phyloP scores from a whole-genome alignment of 2,329 filamentous ascomycete species.

The Epichloe festucae region DNA sequence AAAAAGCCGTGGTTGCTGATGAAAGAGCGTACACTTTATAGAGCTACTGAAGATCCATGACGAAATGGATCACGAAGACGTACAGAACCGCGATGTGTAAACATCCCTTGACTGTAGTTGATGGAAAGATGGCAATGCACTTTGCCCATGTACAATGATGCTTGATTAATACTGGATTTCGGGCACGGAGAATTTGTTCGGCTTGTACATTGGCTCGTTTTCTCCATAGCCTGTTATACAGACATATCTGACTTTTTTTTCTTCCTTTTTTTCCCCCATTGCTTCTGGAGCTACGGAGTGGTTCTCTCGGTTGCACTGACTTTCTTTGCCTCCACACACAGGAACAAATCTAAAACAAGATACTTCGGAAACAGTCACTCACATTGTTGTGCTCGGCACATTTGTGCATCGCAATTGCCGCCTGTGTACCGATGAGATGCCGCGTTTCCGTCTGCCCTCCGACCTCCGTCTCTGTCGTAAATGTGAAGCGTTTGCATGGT shows the following conservation, averaged over 20 bases:
- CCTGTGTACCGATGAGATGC: not conserved
- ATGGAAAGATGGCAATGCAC: conserved; percentile 15
- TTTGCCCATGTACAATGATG: conserved; percentile 29
- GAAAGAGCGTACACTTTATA: conserved; percentile 10
- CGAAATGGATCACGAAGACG: conserved; percentile 1
- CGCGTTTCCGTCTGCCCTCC: not conserved
- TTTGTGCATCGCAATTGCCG: not conserved
- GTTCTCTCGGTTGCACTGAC: not conserved
- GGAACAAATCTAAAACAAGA: no score
- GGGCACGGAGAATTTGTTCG: conserved; percentile 14
- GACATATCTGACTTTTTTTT: conserved; percentile 4
- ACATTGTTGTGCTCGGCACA: not conserved
- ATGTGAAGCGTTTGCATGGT: no score
- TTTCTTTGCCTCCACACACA: not conserved
- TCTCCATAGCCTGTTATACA: conserved; percentile 10
- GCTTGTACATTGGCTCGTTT: conserved; percentile 18
- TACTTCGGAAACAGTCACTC: no score
- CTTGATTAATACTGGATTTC: conserved; percentile 27
- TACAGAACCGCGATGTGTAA: not conserved
- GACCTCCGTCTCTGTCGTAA: not conserved
- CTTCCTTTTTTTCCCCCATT: not conserved
- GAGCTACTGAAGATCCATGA: conserved; percentile 6
- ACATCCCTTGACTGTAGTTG: conserved; percentile 3
- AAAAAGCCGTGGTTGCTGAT: conserved; percentile 2
- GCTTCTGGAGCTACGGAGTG: not conserved